Base-by-base conservation (phyloP, 1,139 yeast genomes). In the Nakaseomyces kungkrabaensis region DNA sequence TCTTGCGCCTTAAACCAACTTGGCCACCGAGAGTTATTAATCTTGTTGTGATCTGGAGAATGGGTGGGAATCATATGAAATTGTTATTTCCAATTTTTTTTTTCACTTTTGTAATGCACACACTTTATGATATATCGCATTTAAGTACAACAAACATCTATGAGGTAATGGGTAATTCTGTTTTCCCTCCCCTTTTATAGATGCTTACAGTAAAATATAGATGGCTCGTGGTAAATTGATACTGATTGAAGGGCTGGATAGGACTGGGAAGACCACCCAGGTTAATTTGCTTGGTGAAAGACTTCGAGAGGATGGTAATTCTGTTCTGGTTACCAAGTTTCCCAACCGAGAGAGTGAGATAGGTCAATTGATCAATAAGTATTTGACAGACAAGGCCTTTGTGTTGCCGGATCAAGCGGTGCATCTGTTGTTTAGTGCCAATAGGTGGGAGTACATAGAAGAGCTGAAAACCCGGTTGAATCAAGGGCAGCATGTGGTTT, bases 241-340 rank as follows among this genome's bases (percentile, higher is more conserved):
- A 27, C 76, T 88, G 5, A 75, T 94, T 4, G 99, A 94, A 67
- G 99, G 99, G 0, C 77, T 92, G 1, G 99, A 94, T 63, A 72
- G 98, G 48, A 84, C 97, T 0, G 99, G 99, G 0, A 94, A 94
- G 65, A 80, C 96, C 1, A 89, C 97, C 0, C 98, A 94, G 65
- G 83, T 92, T 3, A 70, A 69, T 3, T 59, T 69, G 4, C 69
- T 87, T 4, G 61, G 70, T 1, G 62, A 69, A 3, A 61, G 60
- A 13, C 68, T 87, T 8, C 52, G 13, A 11, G 36, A 54, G 22
- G 22, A 3, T 17, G 22, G 22, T 17, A 3, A 1, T 17, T 17
- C 22, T 17, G 22, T 17, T 17, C 22, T 17, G 22, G 22, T 17
- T 17, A 59, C 85, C 54, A 88, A 87, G 65, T 92, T 90, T 57